A percentile compares a stretch with the other conserved stretches of the same genome.
These are phyloP conservation scores for Coemansia sp. DNA, from an alignment of 192 early-diverging fungal genomes.

Conservation along the genomic window DNA sequence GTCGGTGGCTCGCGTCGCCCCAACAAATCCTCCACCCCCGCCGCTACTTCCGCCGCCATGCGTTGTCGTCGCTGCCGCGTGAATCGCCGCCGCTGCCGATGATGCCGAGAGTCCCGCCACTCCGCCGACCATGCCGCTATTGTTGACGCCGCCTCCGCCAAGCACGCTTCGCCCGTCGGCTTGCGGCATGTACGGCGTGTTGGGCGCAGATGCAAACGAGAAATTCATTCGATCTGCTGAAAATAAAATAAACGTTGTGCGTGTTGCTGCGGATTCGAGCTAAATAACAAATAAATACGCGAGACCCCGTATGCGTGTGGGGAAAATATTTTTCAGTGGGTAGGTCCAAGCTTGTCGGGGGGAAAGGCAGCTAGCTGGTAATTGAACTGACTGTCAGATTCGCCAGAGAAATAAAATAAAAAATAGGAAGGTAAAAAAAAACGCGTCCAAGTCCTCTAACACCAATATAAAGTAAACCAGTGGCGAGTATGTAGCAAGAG, in stretches of 20 bases:
- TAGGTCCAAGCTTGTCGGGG: too few species aligned
- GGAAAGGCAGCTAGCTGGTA: neutral
- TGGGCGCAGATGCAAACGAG: constrained; percentile 57
- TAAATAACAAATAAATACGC: neutral
- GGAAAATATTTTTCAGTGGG: too few species aligned
- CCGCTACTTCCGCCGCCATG: neutral
- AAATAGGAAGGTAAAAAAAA: neutral
- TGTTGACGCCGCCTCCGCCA: constrained; percentile 6
- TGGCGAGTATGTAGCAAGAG: too few species aligned
- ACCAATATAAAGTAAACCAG: neutral
- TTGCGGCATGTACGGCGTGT: constrained; percentile 55
- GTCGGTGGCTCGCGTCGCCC: constrained; percentile 36
- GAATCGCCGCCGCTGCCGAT: constrained; percentile 1
- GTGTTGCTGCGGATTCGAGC: constrained; percentile 1
- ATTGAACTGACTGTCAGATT: neutral
- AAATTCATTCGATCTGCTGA: constrained; percentile 47
- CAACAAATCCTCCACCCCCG: neutral
- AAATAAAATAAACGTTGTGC: neutral
- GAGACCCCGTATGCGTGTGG: neutral
- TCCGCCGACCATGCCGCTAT: neutral
- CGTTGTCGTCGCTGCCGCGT: constrained; percentile 1
- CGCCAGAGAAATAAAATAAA: neutral
- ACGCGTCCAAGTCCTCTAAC: too few species aligned
- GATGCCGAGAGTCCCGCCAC: neutral
- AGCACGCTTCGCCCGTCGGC: constrained; percentile 24